Evolutionary conservation across 2,329 filamentous ascomycete genomes (phyloP), one percentile per base, ranked within the genome.

Genomic region (Penicillium oxalicum): DNA sequence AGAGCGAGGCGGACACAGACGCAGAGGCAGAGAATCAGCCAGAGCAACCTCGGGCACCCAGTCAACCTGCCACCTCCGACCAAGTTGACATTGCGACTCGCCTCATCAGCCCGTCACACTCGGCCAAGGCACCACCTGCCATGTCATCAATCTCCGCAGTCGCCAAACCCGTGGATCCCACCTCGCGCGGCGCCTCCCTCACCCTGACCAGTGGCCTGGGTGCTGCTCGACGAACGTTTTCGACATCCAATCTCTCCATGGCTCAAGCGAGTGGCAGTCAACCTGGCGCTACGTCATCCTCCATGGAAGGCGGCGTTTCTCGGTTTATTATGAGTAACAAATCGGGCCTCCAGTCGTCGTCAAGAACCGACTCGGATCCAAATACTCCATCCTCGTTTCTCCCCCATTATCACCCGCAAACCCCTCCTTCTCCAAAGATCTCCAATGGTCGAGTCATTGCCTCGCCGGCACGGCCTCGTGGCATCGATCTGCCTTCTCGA

Each of bases 61-160:
- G 44, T 18, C 62, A 58, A 25, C 39, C 50, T 8, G 29, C 29
- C 5, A 4, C 11, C 6, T 37, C 54, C 6, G 67, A 71, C n/a
- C 63, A 68, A 32, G 55, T 61, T n/a, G 67, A 66, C 47, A 69
- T 70, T 48, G 63, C 69, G 43, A 59, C 56, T 41, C 69, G 69
- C 29, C 55, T 72, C 11, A 51, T 72, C 13, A 67, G 59, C 35
- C 67, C 68, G 34, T 68, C 69, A 5, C 69, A 68, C 53, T 67
- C 70, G 12, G 69, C 69, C 35, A 72, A 69, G 58, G 72, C 70
- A 8, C 71, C 72, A 4, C 73, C 73, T n/a, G 67, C 73, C 34
- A 73, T 75, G 68, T 74, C 73, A 29, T 74, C 73, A 5, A 66
- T 75, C 24, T 74, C 71, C n/a, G 73, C 70, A 11, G 69, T 68